Evolutionary conservation across 768 basidiomycete genomes (phyloP), one percentile per base, ranked within the genome.

Genomic region (Suillus decipiens): DNA sequence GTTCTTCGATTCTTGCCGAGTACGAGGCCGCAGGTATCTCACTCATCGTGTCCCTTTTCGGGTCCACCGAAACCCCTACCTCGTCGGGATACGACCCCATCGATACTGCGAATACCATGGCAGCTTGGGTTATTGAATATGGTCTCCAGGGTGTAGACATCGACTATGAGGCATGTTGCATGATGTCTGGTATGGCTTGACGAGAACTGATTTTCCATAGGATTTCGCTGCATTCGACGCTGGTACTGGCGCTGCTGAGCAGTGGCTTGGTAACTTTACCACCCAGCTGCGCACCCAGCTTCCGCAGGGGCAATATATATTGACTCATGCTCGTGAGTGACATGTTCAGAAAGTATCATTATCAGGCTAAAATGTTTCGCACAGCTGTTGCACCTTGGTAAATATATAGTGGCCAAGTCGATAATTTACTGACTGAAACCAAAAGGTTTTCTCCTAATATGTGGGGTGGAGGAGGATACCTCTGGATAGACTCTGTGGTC

Each of bases 1-100:
- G 85, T 34, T 63, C 78, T 14, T 41, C 77, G 15, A 77, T 82
- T 67, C 72, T 84, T 63, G 65, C 79, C 0, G 77, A 82, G 62
- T 87, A 87, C 68, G 77, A 76, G 28, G 77, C 80, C 0, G 84
- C 85, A 7, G 86, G 86, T 22, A 86, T 87, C 70, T 82, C 81
- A 24, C 68, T 88, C 53, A 79, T 88, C 59, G 86, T 87, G 5
- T 83, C 84, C 51, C 78, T 76, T 4, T 87, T 87, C 65, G 84
- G 84, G 7, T 77, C 82, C 12, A 73, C 72, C 3, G 68, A 75
- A 60, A 72, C 74, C 1, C 84, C 84, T 2, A 84, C 82, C 4
- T 73, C 79, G 1, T 69, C 71, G 4, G 79, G 79, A 33, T 67
- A 68, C 5, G 75, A 84, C 62, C 75, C 84, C 2, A 73, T 76